A percentile compares a stretch with the other conserved stretches of the same genome.
These are phyloP conservation scores for Lentinula aciculospora DNA, from an alignment of 768 basidiomycete species.

Conservation along the genomic window DNA sequence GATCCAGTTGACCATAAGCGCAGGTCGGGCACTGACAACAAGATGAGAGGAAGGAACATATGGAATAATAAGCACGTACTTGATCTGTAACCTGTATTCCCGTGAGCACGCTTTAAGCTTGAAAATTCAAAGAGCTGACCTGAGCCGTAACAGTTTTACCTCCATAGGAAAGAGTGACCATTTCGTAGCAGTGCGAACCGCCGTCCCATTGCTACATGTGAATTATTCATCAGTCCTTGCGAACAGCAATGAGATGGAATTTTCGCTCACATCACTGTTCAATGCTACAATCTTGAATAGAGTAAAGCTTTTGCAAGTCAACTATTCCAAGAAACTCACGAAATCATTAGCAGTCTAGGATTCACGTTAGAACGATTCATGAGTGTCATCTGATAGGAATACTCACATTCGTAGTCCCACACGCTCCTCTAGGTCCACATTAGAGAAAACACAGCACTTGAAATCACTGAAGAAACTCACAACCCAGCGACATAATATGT, in stretches of 20 bases:
- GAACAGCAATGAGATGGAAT: background rate
- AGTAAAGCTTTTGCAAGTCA: background rate
- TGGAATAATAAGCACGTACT: conserved; percentile 20
- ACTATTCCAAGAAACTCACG: conserved; percentile 18
- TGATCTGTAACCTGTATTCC: conserved; percentile 27
- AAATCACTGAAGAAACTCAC: background rate
- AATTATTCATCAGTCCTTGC: background rate
- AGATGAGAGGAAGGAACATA: background rate
- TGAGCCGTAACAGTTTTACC: conserved; percentile 21
- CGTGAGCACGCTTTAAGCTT: conserved; percentile 11
- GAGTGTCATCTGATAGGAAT: background rate
- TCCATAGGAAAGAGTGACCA: conserved; percentile 33
- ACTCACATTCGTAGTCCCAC: conserved; percentile 22
- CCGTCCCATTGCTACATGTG: conserved; percentile 29
- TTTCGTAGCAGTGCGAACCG: conserved; percentile 38
- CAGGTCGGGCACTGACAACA: conserved; percentile 34
- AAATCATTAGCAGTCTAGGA: conserved; percentile 14
- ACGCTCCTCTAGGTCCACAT: conserved; percentile 32
- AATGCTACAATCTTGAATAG: conserved; percentile 36
- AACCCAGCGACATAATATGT: background rate
- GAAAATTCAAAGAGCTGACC: background rate
- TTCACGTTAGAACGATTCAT: background rate
- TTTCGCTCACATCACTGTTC: conserved; percentile 15
- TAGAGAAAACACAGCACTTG: background rate
- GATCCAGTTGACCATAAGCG: conserved; percentile 35